These are phyloP conservation scores for Morella rubra DNA, from an alignment of 306 rosid species.

Conservation along the genomic window DNA sequence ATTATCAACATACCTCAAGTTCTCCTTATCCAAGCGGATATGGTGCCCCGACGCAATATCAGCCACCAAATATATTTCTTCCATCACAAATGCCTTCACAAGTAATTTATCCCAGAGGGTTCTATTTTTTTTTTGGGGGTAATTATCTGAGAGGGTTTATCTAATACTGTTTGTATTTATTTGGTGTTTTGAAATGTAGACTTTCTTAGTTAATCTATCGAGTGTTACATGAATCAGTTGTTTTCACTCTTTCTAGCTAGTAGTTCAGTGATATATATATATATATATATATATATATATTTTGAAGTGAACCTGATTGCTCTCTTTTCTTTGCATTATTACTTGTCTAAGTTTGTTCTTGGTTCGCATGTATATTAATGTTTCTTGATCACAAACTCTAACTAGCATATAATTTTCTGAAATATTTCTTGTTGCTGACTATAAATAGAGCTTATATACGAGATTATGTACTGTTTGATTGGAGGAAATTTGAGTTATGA, in stretches of 20 bases:
- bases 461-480: too few species aligned
- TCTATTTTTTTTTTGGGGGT: not conserved
- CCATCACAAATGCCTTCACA: conserved; percentile 63
- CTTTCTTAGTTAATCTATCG: not conserved
- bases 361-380: not conserved
- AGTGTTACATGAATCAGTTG: not conserved
- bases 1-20: conserved; percentile 49
- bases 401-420: not conserved
- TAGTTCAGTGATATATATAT: not conserved
- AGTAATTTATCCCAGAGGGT: conserved; percentile 37
- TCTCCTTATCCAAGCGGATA: conserved; percentile 57
- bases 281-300: too few species aligned
- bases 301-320: not conserved
- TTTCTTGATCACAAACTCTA: not conserved
- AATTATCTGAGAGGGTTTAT: not conserved
- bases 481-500: too few species aligned
- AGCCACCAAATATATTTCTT: conserved; percentile 64
- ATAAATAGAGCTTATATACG: not conserved
- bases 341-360: not conserved
- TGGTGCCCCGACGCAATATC: conserved; percentile 45
- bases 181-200: not conserved
- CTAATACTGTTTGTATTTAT: not conserved
- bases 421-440: not conserved
- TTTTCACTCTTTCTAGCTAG: not conserved
- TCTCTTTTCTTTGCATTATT: not conserved